Percentiles rank a stretch among this genome's conserved stretches.
phyloP scores from a whole-genome alignment of 768 basidiomycete species.

The Trametes coccinea region DNA sequence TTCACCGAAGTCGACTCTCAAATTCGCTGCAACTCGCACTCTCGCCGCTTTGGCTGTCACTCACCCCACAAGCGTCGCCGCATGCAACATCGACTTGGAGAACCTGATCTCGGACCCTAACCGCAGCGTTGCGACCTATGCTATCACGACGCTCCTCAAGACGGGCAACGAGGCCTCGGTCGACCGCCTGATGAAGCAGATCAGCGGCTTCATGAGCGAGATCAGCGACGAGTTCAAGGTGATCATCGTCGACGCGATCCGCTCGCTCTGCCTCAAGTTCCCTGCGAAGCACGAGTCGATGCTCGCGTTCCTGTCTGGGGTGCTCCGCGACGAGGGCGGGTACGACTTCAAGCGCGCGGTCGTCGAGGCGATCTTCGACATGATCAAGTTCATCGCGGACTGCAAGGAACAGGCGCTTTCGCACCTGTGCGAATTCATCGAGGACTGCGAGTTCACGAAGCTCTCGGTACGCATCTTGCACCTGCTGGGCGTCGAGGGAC shows the following conservation, averaged over 20 bases:
- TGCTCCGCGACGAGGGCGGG: slow-evolving; percentile 96
- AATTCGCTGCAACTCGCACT: slow-evolving; percentile 96
- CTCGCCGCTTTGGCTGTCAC: slow-evolving; percentile 85
- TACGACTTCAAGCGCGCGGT: slow-evolving; percentile 99
- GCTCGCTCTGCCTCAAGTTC: slow-evolving; percentile 98
- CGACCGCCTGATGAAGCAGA: slow-evolving; percentile 98
- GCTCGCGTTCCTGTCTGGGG: slow-evolving; percentile 95
- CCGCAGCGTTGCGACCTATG: slow-evolving; percentile 95
- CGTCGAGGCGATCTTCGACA: slow-evolving; percentile 99
- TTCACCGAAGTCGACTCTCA: slow-evolving; percentile 91
- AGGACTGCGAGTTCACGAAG: slow-evolving; percentile 99
- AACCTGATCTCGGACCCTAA: slow-evolving; percentile 94
- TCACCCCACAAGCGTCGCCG: slow-evolving; percentile 83
- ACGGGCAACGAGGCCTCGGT: slow-evolving; percentile 99
- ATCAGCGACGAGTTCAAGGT: slow-evolving; percentile 99
- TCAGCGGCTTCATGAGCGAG: slow-evolving; percentile 97
- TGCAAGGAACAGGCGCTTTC: slow-evolving; percentile 97
- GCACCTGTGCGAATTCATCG: slow-evolving; percentile 98
- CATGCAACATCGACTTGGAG: slow-evolving; percentile 96
- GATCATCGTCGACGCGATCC: slow-evolving; percentile 98
- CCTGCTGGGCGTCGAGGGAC: slow-evolving; percentile 93
- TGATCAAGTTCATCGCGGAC: slow-evolving; percentile 97
- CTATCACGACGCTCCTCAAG: slow-evolving; percentile 98
- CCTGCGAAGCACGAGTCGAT: slow-evolving; percentile 95
- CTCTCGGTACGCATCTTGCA: slow-evolving; percentile 96